A percentile compares a stretch with the other conserved stretches of the same genome.
These are phyloP conservation scores for Rhizophora mangle DNA, from an alignment of 345 rosid species.

Conservation along the genomic window DNA sequence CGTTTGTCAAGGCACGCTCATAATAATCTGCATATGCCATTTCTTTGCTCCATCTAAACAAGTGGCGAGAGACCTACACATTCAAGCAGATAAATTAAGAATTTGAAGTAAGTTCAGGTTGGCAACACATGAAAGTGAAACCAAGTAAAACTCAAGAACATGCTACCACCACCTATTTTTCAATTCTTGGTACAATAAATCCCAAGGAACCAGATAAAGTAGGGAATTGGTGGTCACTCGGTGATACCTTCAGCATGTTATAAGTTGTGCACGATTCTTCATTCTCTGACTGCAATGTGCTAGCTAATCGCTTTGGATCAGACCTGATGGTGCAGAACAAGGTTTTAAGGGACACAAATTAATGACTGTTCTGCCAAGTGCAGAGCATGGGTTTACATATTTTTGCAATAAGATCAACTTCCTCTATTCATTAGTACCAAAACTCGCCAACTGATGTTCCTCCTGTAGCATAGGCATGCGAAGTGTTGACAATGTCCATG, in stretches of 20 bases:
- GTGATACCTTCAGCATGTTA: constrained; percentile 83
- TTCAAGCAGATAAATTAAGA: background rate
- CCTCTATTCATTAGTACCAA: constrained; percentile 50
- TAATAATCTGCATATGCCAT: constrained; percentile 86
- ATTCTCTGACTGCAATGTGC: constrained; percentile 52
- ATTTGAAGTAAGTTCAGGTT: background rate
- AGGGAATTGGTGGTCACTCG: background rate
- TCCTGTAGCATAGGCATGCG: constrained; percentile 91
- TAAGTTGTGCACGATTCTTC: constrained; percentile 96
- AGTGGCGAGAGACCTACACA: constrained; percentile 75
- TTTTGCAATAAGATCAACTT: background rate
- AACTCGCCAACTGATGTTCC: constrained; percentile 78
- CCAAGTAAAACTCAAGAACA: background rate
- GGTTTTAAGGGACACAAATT: constrained; percentile 7
- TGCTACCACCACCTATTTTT: no score
- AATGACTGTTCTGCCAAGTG: background rate
- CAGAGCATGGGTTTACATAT: background rate
- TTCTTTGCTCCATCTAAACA: constrained; percentile 92
- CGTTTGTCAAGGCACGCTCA: constrained; percentile 86
- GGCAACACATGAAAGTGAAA: background rate
- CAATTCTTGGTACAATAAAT: no score
- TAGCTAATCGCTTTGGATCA: constrained; percentile 77
- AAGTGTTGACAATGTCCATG: constrained; percentile 79
- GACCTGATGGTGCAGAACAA: constrained; percentile 44
- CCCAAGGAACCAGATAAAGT: background rate